Conservation (phyloP, 345 rosid genomes). For the Lepidium sativum region DNA sequence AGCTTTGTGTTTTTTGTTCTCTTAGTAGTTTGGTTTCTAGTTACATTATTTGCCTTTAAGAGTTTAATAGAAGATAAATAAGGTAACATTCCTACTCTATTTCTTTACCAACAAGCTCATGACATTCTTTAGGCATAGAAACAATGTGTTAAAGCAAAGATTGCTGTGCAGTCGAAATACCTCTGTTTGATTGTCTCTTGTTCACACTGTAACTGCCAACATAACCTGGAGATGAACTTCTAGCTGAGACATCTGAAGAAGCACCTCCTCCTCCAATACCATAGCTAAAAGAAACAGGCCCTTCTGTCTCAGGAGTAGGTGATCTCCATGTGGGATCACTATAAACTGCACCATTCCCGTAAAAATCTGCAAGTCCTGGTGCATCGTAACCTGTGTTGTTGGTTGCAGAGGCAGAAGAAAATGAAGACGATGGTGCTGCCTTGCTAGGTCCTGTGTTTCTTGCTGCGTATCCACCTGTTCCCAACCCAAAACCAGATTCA, state of each 20-base stretch:
- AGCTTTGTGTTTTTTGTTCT: not conserved
- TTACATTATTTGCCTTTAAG: not conserved
- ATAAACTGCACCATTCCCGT: constrained; percentile 56
- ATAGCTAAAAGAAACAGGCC: constrained; percentile 56
- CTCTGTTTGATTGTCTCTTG: constrained; percentile 82
- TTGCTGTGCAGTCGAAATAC: constrained; percentile 33
- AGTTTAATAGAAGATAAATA: not conserved
- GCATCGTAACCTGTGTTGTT: constrained; percentile 46
- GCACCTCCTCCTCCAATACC: constrained; percentile 51
- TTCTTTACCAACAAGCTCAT: not conserved
- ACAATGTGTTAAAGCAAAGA: not conserved
- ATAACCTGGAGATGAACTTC: constrained; percentile 61
- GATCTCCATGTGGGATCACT: constrained; percentile 80
- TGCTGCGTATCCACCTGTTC: constrained; percentile 31
- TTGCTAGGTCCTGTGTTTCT: constrained; percentile 40
- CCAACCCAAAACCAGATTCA: constrained; percentile 27
- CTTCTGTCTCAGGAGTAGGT: constrained; percentile 54
- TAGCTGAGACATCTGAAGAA: constrained; percentile 58
- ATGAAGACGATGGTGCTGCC: constrained; percentile 52
- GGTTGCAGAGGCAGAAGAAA: constrained; percentile 38
- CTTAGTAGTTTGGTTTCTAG: not conserved
- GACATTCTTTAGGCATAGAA: constrained; percentile 9
- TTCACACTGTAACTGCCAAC: constrained; percentile 65
- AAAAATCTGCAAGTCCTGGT: constrained; percentile 50
- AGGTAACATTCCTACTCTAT: not conserved